Evolutionary conservation across 208 protist genomes (phyloP).

Genomic region (Wallacemonas collosoma): DNA sequence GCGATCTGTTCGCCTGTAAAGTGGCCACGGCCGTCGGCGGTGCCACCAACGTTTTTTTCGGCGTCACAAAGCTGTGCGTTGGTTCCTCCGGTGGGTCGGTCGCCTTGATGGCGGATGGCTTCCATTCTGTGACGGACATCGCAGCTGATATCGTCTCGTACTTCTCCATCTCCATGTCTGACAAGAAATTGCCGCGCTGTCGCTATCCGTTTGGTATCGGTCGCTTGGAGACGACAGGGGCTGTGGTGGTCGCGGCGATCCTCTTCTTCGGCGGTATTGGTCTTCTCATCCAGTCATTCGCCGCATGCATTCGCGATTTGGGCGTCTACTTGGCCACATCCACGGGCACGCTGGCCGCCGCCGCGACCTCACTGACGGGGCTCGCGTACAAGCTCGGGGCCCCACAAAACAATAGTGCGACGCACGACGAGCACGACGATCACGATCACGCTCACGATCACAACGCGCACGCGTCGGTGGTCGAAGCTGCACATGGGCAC

Average conservation of each 20-base stretch:
- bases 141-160: slow-evolving; percentile 84
- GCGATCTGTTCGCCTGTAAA: slow-evolving; percentile 67
- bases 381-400: slow-evolving; percentile 8
- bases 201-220: slow-evolving; percentile 86
- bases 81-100: slow-evolving; percentile 80
- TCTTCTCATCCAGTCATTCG: slow-evolving; percentile 74
- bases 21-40: slow-evolving; percentile 68
- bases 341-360: slow-evolving; percentile 12
- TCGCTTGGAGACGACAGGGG: slow-evolving; percentile 78
- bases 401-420: background rate
- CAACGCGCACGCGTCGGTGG: background rate
- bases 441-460: slow-evolving; percentile 20
- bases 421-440: slow-evolving; percentile 21
- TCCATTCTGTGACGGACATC: slow-evolving; percentile 86
- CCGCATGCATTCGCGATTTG: slow-evolving; percentile 43
- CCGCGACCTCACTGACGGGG: slow-evolving; percentile 17
- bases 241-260: slow-evolving; percentile 76
- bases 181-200: slow-evolving; percentile 70
- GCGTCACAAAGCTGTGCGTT: slow-evolving; percentile 68
- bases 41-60: slow-evolving; percentile 80
- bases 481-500: slow-evolving; percentile 23
- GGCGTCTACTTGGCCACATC: slow-evolving; percentile 14
- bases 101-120: slow-evolving; percentile 85
- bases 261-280: slow-evolving; percentile 75
- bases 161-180: slow-evolving; percentile 59